A percentile compares a stretch with the other conserved stretches of the same genome.
Evolutionary conservation across 108 stramenopile species (phyloP).

Genomic region (Nannochloropsis salina): DNA sequence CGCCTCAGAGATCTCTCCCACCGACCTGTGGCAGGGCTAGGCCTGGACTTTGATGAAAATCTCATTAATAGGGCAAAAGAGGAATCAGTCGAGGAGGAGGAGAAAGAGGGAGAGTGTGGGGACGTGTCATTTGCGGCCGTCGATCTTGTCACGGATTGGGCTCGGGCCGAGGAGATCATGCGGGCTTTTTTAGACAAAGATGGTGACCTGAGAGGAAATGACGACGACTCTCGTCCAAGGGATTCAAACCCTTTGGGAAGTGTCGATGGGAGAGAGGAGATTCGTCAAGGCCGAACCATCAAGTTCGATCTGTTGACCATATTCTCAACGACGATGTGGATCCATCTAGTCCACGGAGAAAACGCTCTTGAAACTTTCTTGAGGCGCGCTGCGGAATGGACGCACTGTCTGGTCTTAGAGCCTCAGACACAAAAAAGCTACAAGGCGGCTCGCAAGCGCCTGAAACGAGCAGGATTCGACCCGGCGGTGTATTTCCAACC

Average conservation of each 20-base stretch:
- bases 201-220: no score
- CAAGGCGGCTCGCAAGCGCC: neutral
- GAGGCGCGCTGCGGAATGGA: neutral
- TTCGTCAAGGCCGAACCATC: neutral
- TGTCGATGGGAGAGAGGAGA: neutral
- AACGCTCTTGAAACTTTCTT: neutral
- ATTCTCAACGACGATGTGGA: neutral
- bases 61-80: neutral
- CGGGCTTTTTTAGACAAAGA: neutral
- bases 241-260: no score
- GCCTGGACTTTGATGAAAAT: conserved; percentile 5
- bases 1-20: neutral
- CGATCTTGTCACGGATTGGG: neutral
- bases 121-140: neutral
- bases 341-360: neutral
- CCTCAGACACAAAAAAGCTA: neutral
- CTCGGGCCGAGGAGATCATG: neutral
- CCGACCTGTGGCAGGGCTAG: conserved; percentile 7
- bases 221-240: no score
- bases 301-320: neutral
- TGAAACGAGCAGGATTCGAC: neutral
- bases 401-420: neutral
- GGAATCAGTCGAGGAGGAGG: neutral
- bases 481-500: neutral
- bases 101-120: neutral